These are phyloP conservation scores for Pichia inconspicua DNA, from an alignment of 1,139 yeast species.

Conservation along the genomic window DNA sequence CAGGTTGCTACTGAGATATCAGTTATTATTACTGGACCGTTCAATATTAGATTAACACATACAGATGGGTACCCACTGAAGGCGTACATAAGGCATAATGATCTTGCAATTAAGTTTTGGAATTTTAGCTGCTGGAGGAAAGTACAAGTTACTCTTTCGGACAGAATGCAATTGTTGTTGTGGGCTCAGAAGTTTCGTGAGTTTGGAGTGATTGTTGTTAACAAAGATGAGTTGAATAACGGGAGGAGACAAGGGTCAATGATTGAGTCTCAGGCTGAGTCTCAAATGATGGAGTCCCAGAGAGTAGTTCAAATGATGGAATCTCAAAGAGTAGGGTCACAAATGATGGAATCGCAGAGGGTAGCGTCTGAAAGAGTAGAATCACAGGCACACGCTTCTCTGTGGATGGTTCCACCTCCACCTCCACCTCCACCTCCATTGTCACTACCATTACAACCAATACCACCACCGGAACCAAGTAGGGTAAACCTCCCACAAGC, in stretches of 20 bases:
- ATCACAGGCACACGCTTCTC: neutral
- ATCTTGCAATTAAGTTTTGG: slow-evolving; percentile 3
- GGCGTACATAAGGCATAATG: neutral
- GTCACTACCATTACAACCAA: neutral
- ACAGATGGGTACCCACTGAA: neutral
- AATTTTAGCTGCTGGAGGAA: slow-evolving; percentile 1
- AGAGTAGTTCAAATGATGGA: too few species aligned
- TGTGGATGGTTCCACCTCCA: neutral
- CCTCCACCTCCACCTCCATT: neutral
- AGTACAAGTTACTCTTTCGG: neutral
- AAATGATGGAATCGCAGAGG: too few species aligned
- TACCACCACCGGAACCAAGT: neutral
- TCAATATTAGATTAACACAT: neutral
- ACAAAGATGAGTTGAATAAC: neutral
- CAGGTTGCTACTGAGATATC: neutral
- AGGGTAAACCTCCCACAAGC: neutral
- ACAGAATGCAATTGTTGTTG: neutral
- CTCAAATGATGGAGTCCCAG: neutral
- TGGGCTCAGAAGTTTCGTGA: neutral
- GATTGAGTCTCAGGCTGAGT: neutral
- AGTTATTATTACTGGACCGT: neutral
- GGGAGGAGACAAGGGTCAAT: too few species aligned
- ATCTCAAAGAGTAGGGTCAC: neutral
- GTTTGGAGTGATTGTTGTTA: neutral
- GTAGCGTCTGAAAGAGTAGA: neutral